Evolutionary conservation across 225 moss, liverwort and hornwort species (phyloP).

Genomic region (Bryoerythrophyllum caledonicum): DNA sequence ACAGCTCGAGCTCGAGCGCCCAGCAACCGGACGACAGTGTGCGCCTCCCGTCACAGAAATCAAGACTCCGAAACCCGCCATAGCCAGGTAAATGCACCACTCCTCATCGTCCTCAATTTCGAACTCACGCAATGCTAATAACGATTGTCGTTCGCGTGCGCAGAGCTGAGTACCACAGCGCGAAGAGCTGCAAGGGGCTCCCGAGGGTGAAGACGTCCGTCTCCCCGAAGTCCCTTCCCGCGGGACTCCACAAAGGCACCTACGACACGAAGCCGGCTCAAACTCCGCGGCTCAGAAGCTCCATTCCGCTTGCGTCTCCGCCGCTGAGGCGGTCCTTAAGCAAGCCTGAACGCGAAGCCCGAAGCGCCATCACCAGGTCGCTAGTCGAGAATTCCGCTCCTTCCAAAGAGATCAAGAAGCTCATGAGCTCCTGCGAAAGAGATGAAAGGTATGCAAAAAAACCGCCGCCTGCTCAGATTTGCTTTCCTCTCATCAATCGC

Average conservation of each 20-base stretch:
- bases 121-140: neutral
- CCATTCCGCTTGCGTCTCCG: constrained; percentile 38
- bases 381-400: constrained; percentile 24
- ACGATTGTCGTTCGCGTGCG: neutral
- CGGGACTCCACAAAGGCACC: constrained; percentile 62
- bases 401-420: constrained; percentile 30
- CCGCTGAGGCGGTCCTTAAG: constrained; percentile 36
- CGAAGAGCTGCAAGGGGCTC: constrained; percentile 14
- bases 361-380: constrained; percentile 17
- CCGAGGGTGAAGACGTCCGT: constrained; percentile 25
- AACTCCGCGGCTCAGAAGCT: constrained; percentile 28
- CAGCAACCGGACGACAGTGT: constrained; percentile 9
- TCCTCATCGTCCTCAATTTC: neutral
- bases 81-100: constrained; percentile 29
- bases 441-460: constrained; percentile 38
- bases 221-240: constrained; percentile 37
- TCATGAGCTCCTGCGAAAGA: constrained; percentile 36
- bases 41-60: constrained; percentile 27
- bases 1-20: constrained; percentile 19
- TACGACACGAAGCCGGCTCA: constrained; percentile 56
- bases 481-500: neutral
- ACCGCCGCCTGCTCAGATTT: neutral
- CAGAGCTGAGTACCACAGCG: constrained; percentile 23
- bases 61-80: constrained; percentile 32
- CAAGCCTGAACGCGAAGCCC: constrained; percentile 25